phyloP scores from a whole-genome alignment of 2,329 filamentous ascomycete genomes.

The Calonectria leucothoes region DNA sequence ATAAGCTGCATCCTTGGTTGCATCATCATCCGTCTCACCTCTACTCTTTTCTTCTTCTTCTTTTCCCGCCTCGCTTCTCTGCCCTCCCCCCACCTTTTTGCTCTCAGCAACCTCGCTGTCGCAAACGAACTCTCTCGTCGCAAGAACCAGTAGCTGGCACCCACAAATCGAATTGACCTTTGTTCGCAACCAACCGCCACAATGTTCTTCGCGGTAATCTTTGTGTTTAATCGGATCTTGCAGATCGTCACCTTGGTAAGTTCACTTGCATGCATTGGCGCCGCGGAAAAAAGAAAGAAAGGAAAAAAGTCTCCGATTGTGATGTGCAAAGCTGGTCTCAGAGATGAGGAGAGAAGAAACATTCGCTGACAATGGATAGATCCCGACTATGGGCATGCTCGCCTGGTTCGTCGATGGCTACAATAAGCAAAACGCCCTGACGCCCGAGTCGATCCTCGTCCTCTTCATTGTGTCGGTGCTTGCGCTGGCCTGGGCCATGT shows the following conservation, averaged over 20 bases:
- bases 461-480: constrained; percentile 76
- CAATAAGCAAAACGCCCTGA: constrained; percentile 66
- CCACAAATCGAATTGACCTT: neutral
- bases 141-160: neutral
- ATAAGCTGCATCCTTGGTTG: neutral
- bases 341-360: neutral
- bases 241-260: constrained; percentile 73
- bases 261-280: constrained; percentile 11
- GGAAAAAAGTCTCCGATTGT: neutral
- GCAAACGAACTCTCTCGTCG: neutral
- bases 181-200: constrained; percentile 41
- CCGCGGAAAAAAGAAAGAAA: neutral
- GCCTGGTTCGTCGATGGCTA: constrained; percentile 74
- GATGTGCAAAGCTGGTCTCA: neutral
- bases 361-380: constrained; percentile 52
- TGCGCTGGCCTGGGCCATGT: constrained; percentile 71
- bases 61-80: neutral
- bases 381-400: constrained; percentile 74
- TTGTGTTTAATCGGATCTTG: constrained; percentile 71
- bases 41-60: neutral
- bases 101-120: neutral
- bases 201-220: constrained; percentile 74
- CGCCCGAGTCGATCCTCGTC: constrained; percentile 72
- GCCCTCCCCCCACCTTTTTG: neutral
- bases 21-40: constrained; percentile 5